Evolutionary conservation across 176 grass and related monocot species (phyloP), one percentile per base, ranked within the genome.

Genomic region (Oryza nivara): DNA sequence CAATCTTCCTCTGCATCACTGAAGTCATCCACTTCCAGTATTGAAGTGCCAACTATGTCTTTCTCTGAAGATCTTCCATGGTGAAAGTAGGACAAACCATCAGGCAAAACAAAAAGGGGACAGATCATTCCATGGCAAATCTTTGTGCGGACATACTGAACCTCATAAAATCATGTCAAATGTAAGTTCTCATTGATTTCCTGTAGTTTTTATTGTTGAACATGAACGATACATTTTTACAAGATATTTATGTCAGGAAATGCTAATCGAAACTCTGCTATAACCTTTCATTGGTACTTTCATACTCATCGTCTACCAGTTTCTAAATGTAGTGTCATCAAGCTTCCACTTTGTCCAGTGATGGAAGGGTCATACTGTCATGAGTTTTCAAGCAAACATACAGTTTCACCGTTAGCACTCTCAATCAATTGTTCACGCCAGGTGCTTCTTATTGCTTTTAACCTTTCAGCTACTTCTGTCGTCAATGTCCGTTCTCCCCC

Each of bases 251-350:
- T 41, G 68, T 17, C 20, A 73, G 3, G 20, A 65, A 61, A 48
- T 36, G 34, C 22, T 51, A 85, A 85, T 40, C 25, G 9, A 78
- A 78, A 25, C 49, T 76, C n/a, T 72, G 5, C 45, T 83, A 49
- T 7, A 41, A 52, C 77, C 41, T 22, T 66, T 83, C 30, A 76
- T 48, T 48, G 6, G 5, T 52, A 48, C 56, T 25, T 44, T 10
- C 52, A 77, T 22, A 71, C 40, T 83, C 71, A 83, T 83, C 52
- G 82, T 83, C 73, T 83, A 30, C 80, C 86, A 30, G 28, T 72
- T 72, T 83, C 80, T 72, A 88, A 52, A 72, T 88, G 67, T 72
- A 88, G 67, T 3, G 11, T 5, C 46, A 76, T 84, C 32, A 76
- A 47, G 66, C 72, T 76, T 52, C 63, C 47, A 4, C 76, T 20